Base-by-base conservation (phyloP, 768 basidiomycete species). In the Polyporus arcularius region DNA sequence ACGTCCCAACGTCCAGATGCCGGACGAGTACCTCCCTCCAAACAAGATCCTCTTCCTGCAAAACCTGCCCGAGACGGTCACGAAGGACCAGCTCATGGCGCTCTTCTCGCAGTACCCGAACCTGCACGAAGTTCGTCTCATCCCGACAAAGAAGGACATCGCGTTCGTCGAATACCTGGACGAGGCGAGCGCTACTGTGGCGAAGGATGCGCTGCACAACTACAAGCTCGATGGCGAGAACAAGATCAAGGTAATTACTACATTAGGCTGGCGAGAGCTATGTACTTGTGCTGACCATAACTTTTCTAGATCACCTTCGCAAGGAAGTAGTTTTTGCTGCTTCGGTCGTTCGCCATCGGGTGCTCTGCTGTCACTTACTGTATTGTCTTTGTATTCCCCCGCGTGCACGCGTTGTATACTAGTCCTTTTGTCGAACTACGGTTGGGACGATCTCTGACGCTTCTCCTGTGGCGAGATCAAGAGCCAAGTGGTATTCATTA, bases 1-100 rank as follows among this genome's bases (percentile, higher is more conserved):
- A 75, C 84, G 91, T 45, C 91, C 91, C 26, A 86, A 87, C 65
- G 90, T 97, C 61, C 93, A 96, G 73, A 97, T 98, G 94, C 96
- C 96, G 42, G 97, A 99, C 88, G 97, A 99, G 74, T 98, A 98
- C 74, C 85, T 99, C 7, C 97, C 97, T 2, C 96, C 97, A 41
- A 99, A 99, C 89, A 95, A 96, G 74, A 96, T 98, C 75, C 83
- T 99, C 53, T 99, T 99, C 84, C 73, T 99, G 65, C 97, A 99
- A 76, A 98, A 98, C 72, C 80, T 99, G 26, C 95, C 96, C 18
- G 94, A 97, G 71, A 89, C 76, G 43, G 94, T 95, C 65, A 94
- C 90, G 56, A 95, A 96, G 71, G 96, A 97, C 55, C 89, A 92
- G 70, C 88, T 99, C 62, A 85, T 90, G 74, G 86, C 87, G 2